These are phyloP conservation scores for Peniophora sp. DNA, from an alignment of 1,284 basidiomycete genomes.

Conservation along the genomic window DNA sequence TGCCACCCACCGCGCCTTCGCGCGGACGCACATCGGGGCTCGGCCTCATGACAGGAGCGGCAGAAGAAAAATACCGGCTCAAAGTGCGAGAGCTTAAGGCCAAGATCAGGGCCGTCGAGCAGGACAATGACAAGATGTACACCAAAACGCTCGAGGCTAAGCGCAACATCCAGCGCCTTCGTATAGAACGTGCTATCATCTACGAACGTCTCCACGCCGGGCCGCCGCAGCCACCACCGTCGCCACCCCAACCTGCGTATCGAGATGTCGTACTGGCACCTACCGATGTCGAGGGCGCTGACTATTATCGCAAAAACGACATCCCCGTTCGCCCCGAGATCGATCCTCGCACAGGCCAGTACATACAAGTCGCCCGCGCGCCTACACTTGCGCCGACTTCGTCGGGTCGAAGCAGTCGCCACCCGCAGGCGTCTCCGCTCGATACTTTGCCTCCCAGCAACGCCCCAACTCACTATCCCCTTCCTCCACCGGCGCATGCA, in stretches of 20 bases:
- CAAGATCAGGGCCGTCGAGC: slow-evolving; percentile 84
- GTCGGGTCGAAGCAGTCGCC: background rate
- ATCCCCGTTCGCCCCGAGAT: slow-evolving; percentile 7
- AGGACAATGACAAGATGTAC: slow-evolving; percentile 87
- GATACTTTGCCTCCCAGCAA: slow-evolving; percentile 12
- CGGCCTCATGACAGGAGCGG: slow-evolving; percentile 70
- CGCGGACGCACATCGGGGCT: slow-evolving; percentile 21
- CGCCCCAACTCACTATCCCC: slow-evolving; percentile 14
- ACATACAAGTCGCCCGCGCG: no score
- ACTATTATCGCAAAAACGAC: no score
- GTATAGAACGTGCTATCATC: slow-evolving; percentile 78
- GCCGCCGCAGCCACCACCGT: slow-evolving; percentile 29
- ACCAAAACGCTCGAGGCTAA: slow-evolving; percentile 77
- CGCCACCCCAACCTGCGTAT: slow-evolving; percentile 2
- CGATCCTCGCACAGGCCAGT: no score
- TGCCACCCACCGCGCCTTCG: background rate
- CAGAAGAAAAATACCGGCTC: slow-evolving; percentile 82
- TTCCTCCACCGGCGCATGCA: slow-evolving; percentile 11
- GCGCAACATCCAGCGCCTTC: slow-evolving; percentile 81
- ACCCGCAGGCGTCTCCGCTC: slow-evolving; percentile 11
- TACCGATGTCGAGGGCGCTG: no score
- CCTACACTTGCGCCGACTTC: no score
- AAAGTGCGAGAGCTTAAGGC: slow-evolving; percentile 88
- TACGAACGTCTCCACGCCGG: slow-evolving; percentile 67
- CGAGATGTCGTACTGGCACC: no score